Conservation (phyloP, 306 rosid species). For the Sophora flavescens region DNA sequence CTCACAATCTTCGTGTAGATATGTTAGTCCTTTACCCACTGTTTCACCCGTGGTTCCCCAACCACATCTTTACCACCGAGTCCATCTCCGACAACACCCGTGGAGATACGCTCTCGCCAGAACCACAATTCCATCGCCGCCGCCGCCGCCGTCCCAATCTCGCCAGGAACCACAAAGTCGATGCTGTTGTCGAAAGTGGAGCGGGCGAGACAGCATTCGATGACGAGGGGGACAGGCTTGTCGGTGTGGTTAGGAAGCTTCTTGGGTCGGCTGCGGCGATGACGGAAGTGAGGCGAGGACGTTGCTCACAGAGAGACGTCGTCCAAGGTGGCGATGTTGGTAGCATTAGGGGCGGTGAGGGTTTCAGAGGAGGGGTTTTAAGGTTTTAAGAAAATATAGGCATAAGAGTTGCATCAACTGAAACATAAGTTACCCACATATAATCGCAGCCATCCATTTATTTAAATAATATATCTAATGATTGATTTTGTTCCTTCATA, state of each 20-base stretch:
- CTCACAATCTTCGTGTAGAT: too few species aligned
- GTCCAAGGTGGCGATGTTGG: slow-evolving; percentile 41
- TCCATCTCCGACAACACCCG: slow-evolving; percentile 88
- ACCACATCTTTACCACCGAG: slow-evolving; percentile 93
- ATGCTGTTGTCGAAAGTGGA: slow-evolving; percentile 39
- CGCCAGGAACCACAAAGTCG: slow-evolving; percentile 48
- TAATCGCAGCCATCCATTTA: too few species aligned
- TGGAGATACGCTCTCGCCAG: slow-evolving; percentile 48
- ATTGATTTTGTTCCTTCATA: too few species aligned
- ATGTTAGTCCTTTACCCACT: too few species aligned
- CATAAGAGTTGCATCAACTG: too few species aligned
- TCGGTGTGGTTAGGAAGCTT: slow-evolving; percentile 60
- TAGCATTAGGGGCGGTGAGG: slow-evolving; percentile 51
- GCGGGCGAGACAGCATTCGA: slow-evolving; percentile 50
- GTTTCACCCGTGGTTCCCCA: too few species aligned
- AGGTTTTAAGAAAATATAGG: too few species aligned
- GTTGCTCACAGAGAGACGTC: slow-evolving; percentile 64
- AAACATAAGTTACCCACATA: too few species aligned
- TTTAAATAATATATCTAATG: too few species aligned
- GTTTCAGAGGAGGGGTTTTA: slow-evolving; percentile 65
- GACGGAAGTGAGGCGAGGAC: slow-evolving; percentile 50
- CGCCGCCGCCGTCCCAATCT: slow-evolving; percentile 38
- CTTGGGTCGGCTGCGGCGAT: slow-evolving; percentile 74
- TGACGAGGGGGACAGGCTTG: slow-evolving; percentile 44
- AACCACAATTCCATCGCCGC: slow-evolving; percentile 52